These are phyloP conservation scores for Pythium folliculosum DNA, from an alignment of 352 stramenopile genomes.

Conservation along the genomic window DNA sequence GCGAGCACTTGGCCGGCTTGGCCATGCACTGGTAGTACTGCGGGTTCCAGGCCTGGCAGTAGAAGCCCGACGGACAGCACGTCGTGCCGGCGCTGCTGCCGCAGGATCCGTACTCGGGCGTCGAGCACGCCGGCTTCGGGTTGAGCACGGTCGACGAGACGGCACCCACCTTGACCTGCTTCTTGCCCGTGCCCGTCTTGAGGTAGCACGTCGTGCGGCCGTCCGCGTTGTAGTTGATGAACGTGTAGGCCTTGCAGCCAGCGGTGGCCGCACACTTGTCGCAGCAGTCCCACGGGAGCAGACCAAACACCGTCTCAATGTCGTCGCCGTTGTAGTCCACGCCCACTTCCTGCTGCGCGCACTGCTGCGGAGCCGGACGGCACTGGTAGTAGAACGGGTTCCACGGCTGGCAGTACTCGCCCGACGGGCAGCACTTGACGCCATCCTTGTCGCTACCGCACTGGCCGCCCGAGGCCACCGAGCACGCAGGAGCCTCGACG, in stretches of 20 bases:
- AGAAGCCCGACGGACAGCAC: constrained; percentile 26
- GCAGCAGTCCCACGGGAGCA: too few relatives aligned
- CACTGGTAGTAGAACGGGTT: constrained; percentile 68
- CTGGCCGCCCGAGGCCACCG: constrained; percentile 8
- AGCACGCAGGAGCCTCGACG: constrained; percentile 1
- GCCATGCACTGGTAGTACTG: constrained; percentile 34
- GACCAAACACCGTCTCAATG: constrained; percentile 42
- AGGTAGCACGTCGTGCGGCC: constrained; percentile 54
- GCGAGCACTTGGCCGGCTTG: constrained; percentile 37
- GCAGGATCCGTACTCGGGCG: constrained; percentile 17
- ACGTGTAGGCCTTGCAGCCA: too few relatives aligned
- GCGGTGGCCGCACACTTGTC: too few relatives aligned
- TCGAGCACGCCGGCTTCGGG: constrained; percentile 15
- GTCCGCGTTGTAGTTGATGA: too few relatives aligned
- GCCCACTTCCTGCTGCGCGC: constrained; percentile 38
- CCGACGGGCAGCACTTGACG: constrained; percentile 38
- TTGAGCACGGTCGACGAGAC: constrained; percentile 13
- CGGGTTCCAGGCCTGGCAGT: constrained; percentile 32
- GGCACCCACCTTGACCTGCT: neutral
- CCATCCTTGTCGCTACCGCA: constrained; percentile 29
- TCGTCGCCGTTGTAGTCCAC: constrained; percentile 56
- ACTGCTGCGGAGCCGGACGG: constrained; percentile 35
- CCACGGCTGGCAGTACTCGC: constrained; percentile 66
- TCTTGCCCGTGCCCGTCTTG: constrained; percentile 33
- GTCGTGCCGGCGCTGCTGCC: constrained; percentile 17